These are phyloP conservation scores for Pseudotulostoma volvatum DNA, from an alignment of 495 filamentous ascomycete species.

Conservation along the genomic window DNA sequence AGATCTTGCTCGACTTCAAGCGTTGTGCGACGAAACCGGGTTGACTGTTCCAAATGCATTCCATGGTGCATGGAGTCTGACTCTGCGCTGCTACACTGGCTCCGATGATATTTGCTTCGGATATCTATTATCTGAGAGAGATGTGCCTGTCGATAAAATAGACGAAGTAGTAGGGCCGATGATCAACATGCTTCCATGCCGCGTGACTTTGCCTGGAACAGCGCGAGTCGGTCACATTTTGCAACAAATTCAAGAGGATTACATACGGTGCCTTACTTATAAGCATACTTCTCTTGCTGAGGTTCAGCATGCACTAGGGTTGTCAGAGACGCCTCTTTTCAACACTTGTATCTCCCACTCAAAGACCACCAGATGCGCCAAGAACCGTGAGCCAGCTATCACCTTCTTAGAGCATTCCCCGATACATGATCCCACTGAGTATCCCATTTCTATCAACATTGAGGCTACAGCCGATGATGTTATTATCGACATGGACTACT, in stretches of 20 bases:
- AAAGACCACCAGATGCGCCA: conserved; percentile 16
- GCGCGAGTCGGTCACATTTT: conserved; percentile 16
- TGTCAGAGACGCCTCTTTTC: conserved; percentile 21
- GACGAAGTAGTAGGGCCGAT: conserved; percentile 35
- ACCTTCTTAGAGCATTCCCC: conserved; percentile 22
- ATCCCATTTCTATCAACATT: conserved; percentile 37
- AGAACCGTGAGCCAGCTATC: conserved; percentile 14
- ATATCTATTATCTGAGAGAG: conserved; percentile 35
- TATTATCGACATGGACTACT: conserved; percentile 38
- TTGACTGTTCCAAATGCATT: conserved; percentile 36
- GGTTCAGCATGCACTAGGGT: conserved; percentile 32
- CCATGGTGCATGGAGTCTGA: conserved; percentile 37
- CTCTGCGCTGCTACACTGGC: conserved; percentile 31
- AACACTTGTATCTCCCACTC: conserved; percentile 33
- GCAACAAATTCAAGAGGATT: conserved; percentile 31
- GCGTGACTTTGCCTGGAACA: conserved; percentile 21
- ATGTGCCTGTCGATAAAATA: conserved; percentile 27
- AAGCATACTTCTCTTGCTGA: conserved; percentile 35
- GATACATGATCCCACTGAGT: conserved; percentile 41
- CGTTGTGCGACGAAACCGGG: conserved; percentile 27
- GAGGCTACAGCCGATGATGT: conserved; percentile 30
- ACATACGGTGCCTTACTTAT: conserved; percentile 30
- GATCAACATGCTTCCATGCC: conserved; percentile 38
- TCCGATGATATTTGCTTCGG: conserved; percentile 37
- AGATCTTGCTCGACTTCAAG: conserved; percentile 16